phyloP scores from a whole-genome alignment of 805 yeast genomes.

The Maudiozyma pseudohumilis region DNA sequence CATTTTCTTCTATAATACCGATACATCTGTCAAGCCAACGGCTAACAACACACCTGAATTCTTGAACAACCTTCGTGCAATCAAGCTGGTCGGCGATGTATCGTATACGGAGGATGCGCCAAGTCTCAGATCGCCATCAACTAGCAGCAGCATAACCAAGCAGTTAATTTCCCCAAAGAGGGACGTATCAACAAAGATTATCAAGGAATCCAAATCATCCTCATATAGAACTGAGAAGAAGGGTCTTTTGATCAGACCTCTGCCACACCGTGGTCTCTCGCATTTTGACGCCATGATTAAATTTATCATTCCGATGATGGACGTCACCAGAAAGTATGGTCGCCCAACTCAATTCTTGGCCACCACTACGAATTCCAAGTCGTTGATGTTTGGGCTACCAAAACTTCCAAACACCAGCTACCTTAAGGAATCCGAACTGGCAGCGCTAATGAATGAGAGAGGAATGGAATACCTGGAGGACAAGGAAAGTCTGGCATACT shows the following conservation, averaged over 20 bases:
- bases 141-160: constrained; percentile 6
- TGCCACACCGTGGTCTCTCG: constrained; percentile 56
- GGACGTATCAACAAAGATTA: constrained; percentile 6
- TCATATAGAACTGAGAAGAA: constrained; percentile 8
- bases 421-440: constrained; percentile 4
- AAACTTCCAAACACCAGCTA: constrained; percentile 57
- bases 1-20: constrained; percentile 15
- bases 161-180: constrained; percentile 11
- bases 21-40: constrained; percentile 3
- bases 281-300: constrained; percentile 62
- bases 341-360: constrained; percentile 53
- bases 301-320: constrained; percentile 54
- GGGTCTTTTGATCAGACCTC: constrained; percentile 47
- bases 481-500: constrained; percentile 10
- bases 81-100: constrained; percentile 19
- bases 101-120: constrained; percentile 6
- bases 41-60: constrained; percentile 2
- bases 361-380: constrained; percentile 39
- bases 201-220: constrained; percentile 3
- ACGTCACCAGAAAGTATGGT: constrained; percentile 61
- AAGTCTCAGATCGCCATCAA: constrained; percentile 2
- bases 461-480: constrained; percentile 1
- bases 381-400: constrained; percentile 63
- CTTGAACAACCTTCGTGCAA: constrained; percentile 9
- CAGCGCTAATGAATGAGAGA: constrained; percentile 5